Evolutionary conservation across 305 asterid genomes (phyloP).

Genomic region (Ajuga reptans): DNA sequence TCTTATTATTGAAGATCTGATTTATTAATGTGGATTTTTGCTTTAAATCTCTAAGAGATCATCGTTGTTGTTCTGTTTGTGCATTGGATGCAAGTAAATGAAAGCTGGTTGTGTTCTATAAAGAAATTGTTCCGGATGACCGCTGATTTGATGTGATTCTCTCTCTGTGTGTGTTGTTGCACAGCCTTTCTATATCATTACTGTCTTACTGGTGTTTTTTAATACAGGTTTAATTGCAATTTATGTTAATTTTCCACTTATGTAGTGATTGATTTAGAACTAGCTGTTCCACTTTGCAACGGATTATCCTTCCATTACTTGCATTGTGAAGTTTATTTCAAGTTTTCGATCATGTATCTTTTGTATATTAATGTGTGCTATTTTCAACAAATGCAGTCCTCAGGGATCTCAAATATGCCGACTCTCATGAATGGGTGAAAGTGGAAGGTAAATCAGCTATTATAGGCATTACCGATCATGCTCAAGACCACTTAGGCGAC

Average conservation of each 20-base stretch:
- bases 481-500: slow-evolving; percentile 91
- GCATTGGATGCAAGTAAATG: neutral
- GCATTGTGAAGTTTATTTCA: neutral
- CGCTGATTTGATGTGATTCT: too few species aligned
- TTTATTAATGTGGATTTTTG: slow-evolving; percentile 22
- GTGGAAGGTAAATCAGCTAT: slow-evolving; percentile 72
- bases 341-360: neutral
- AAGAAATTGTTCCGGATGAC: too few species aligned
- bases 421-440: slow-evolving; percentile 90
- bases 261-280: slow-evolving; percentile 1
- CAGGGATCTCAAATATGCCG: slow-evolving; percentile 82
- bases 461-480: slow-evolving; percentile 87
- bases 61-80: neutral
- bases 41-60: slow-evolving; percentile 15
- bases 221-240: neutral
- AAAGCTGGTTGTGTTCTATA: neutral
- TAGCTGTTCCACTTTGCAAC: neutral
- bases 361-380: neutral
- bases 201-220: neutral
- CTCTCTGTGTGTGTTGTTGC: too few species aligned
- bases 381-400: slow-evolving; percentile 41
- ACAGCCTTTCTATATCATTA: too few species aligned
- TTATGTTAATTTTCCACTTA: neutral
- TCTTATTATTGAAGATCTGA: slow-evolving; percentile 36
- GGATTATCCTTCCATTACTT: neutral